Evolutionary conservation across 2,329 filamentous ascomycete species (phyloP), one percentile per base, ranked within the genome.

Genomic region (Rhytidhysteron rufulum): DNA sequence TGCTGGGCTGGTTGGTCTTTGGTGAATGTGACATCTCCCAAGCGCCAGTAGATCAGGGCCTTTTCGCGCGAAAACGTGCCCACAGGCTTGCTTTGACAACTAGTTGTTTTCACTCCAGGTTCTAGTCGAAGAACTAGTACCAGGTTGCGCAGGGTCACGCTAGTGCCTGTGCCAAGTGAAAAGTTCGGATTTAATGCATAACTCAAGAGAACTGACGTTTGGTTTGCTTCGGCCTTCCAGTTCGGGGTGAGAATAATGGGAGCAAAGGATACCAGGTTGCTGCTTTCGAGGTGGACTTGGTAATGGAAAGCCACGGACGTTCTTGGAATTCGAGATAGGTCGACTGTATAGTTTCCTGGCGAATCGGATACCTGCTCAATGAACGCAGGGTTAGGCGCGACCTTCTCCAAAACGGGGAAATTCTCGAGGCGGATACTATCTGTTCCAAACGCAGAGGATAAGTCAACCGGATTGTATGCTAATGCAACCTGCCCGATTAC

Each of bases 331-430:
- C 83, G 81, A 11, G 81, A 74, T 5, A 93, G 69, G 46, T 90
- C 80, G 22, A 98, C 71, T 0, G 73, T 79, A 67, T 94, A 98
- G 58, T 91, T 84, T 43, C 94, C 90, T 3, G 85, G 77, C 42
- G 78, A 82, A 8, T 84, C 80, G 1, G 74, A 58, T 1, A 78
- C 73, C 51, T 88, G 85, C 22, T 83, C 80, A 37, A 97, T 82
- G 66, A 97, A 95, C 42, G 89, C 86, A 31, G 88, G 88, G 62
- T 98, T 98, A 1, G 90, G 89, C 0, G 89, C 90, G 41, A 98
- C 90, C 56, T 88, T 89, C 55, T 97, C 93, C 5, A 98, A 77
- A n/a, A 79, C 77, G 8, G 83, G 69, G 60, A 95, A 95, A 60
- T 95, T 93, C 56, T 95, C 88, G 44, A 98, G 79, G 16, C 87